Evolutionary conservation across 2,329 filamentous ascomycete genomes (phyloP).

Genomic region (Colletotrichum cuscutae): DNA sequence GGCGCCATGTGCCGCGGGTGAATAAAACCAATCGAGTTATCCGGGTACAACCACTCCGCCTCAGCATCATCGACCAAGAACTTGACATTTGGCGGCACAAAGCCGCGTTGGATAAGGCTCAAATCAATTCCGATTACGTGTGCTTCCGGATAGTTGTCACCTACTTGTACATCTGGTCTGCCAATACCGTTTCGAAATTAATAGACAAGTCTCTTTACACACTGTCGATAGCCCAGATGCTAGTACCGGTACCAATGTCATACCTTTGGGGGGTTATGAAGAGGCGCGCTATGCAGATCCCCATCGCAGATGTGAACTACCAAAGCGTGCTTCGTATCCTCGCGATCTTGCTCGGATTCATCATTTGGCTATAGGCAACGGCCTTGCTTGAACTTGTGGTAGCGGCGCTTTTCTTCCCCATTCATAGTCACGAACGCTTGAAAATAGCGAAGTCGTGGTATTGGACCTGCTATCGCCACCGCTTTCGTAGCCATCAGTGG

Average conservation of each 20-base stretch:
- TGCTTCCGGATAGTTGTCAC: neutral
- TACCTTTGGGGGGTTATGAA: conserved; percentile 35
- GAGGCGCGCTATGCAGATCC: conserved; percentile 52
- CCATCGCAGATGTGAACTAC: conserved; percentile 47
- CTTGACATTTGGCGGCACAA: conserved; percentile 38
- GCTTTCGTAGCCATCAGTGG: neutral
- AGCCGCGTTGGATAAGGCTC: conserved; percentile 20
- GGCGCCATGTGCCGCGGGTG: conserved; percentile 48
- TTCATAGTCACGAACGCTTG: conserved; percentile 50
- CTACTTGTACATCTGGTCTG: neutral
- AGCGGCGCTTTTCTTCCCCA: conserved; percentile 49
- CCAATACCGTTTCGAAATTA: no score
- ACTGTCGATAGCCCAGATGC: conserved; percentile 1
- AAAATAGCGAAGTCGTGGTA: conserved; percentile 43
- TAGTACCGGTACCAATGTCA: neutral
- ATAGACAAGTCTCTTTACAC: no score
- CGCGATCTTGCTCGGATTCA: neutral
- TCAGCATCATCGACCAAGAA: conserved; percentile 42
- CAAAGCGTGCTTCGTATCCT: conserved; percentile 53
- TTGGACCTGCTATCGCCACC: conserved; percentile 36
- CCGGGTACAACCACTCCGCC: conserved; percentile 38
- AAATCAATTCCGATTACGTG: conserved; percentile 10
- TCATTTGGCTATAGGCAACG: conserved; percentile 49
- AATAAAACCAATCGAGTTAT: conserved; percentile 43
- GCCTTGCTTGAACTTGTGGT: conserved; percentile 53